Percentiles rank a stretch among this genome's conserved stretches.
These are phyloP conservation scores for Aspergillus steynii DNA, from an alignment of 495 filamentous ascomycete species.

Conservation along the genomic window DNA sequence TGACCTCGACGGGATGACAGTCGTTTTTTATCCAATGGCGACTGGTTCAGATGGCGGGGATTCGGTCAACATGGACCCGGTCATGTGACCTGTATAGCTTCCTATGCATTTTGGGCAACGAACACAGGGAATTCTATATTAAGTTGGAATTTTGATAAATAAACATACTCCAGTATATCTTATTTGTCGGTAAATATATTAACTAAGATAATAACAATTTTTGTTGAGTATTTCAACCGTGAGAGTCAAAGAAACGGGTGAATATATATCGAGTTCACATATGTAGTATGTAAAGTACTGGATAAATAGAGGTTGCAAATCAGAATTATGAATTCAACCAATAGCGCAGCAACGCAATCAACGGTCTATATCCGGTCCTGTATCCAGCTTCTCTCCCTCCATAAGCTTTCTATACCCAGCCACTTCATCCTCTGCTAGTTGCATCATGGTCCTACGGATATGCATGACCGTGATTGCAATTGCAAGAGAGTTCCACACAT, in stretches of 20 bases:
- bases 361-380: neutral
- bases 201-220: too few species aligned
- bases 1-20: neutral
- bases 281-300: too few species aligned
- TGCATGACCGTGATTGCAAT: constrained; percentile 42
- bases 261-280: too few species aligned
- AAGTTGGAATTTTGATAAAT: neutral
- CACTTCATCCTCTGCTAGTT: constrained; percentile 24
- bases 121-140: constrained; percentile 1
- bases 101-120: neutral
- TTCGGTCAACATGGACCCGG: constrained; percentile 2
- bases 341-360: neutral
- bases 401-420: constrained; percentile 12
- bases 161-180: too few species aligned
- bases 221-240: too few species aligned
- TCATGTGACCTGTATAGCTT: constrained; percentile 17
- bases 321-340: too few species aligned
- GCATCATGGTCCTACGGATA: constrained; percentile 35
- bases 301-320: too few species aligned
- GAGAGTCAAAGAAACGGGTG: too few species aligned
- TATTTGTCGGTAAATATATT: too few species aligned
- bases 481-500: constrained; percentile 51
- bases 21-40: neutral
- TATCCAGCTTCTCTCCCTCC: neutral
- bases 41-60: constrained; percentile 11